Evolutionary conservation across 208 protist species (phyloP), one percentile per base, ranked within the genome.

Genomic region (Herpetomonas tarakana): DNA sequence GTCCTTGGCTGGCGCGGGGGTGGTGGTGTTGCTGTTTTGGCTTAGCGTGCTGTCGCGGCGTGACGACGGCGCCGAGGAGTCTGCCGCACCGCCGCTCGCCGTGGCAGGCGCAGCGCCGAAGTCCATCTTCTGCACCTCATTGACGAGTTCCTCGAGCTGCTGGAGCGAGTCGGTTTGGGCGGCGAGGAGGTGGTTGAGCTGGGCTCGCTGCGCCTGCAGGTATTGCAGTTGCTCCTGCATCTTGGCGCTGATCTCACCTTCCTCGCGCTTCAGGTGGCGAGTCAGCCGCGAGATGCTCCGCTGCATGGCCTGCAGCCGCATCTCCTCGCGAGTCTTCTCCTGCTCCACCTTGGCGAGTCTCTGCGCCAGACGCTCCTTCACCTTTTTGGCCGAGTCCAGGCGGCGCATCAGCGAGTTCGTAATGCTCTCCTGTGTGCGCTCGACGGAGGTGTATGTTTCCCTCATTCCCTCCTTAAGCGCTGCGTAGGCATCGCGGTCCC

Each of bases 371-470:
- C 79, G 58, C 7, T 41, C 55, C 28, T 84, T 84, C 39, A 76
- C 65, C 0, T 62, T 69, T 65, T 81, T 80, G 26, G 78, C 76
- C 0, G 49, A 57, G 31, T 83, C 73, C 2, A 91, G 62, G 28
- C 76, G 77, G 18, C 81, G 83, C 58, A 87, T 75, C n/a, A 94
- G 69, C 35, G 62, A 71, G 62, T 90, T 91, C 22, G 77, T 67
- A 29, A 86, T 91, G 65, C 67, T 76, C 62, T 94, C 83, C 65
- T 88, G 83, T 49, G 83, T 70, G 19, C 77, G 69, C 52, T 91
- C 83, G 1, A 77, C 72, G 30, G 71, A 71, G 21, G 63, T 66
- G 71, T 86, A 81, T 52, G 74, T 76, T 14, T 76, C 72, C 12
- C 62, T 58, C 64, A 93, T 39, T 31, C 83, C 83, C 30, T 83